phyloP scores from a whole-genome alignment of 805 yeast genomes.

The Metschnikowia gelsemii region DNA sequence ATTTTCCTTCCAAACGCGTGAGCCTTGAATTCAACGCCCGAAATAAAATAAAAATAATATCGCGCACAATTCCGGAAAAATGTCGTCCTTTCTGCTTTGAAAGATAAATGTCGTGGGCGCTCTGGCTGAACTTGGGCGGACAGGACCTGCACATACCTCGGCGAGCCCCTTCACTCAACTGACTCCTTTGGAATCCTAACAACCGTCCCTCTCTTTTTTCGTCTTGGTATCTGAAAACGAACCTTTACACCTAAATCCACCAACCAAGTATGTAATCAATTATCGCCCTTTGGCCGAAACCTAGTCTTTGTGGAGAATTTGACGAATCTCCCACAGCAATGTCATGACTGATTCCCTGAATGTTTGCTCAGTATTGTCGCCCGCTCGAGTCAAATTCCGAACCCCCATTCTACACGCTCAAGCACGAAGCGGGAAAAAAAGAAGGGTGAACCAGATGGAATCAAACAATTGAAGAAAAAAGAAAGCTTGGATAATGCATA shows the following conservation, averaged over 20 bases:
- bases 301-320: neutral
- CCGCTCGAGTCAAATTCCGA: neutral
- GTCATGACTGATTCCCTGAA: too few species aligned
- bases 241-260: constrained; percentile 14
- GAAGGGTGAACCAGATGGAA: neutral
- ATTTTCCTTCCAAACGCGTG: neutral
- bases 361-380: neutral
- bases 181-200: constrained; percentile 9
- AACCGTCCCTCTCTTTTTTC: constrained; percentile 7
- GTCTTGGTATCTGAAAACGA: constrained; percentile 15
- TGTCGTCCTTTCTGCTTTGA: neutral
- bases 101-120: constrained; percentile 4
- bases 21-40: neutral
- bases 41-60: constrained; percentile 1
- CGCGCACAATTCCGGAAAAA: neutral
- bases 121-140: constrained; percentile 8
- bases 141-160: constrained; percentile 9
- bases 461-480: neutral
- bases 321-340: neutral
- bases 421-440: constrained; percentile 1
- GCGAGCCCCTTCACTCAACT: constrained; percentile 16
- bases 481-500: too few species aligned
- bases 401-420: neutral
- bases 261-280: constrained; percentile 12
- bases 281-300: too few species aligned